These are phyloP conservation scores for Apiotrichum akiyoshidainum DNA, from an alignment of 1,284 basidiomycete species.

Conservation along the genomic window DNA sequence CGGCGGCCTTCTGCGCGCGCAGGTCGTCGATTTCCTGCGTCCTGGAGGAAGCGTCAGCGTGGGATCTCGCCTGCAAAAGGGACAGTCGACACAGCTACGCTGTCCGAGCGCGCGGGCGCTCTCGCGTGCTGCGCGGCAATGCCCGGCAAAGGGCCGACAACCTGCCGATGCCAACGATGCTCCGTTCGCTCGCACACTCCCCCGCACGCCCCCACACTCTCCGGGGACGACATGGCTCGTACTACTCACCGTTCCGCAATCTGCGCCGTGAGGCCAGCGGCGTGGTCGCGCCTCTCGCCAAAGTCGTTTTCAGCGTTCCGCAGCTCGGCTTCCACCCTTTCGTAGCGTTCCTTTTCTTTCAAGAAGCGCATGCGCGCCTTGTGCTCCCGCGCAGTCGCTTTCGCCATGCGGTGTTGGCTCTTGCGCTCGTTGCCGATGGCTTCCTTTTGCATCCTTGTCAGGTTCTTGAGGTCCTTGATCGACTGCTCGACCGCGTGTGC, in stretches of 20 bases:
- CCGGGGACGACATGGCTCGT: not conserved
- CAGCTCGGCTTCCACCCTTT: constrained; percentile 46
- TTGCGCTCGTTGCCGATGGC: constrained; percentile 49
- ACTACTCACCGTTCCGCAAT: constrained; percentile 35
- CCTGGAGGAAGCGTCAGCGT: constrained; percentile 22
- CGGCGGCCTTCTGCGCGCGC: constrained; percentile 51
- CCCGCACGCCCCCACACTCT: not conserved
- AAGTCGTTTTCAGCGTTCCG: constrained; percentile 50
- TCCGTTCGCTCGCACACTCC: no score
- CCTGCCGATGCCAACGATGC: no score
- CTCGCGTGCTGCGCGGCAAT: no score
- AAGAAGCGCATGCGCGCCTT: constrained; percentile 50
- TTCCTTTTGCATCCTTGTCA: constrained; percentile 47
- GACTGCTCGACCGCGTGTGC: constrained; percentile 40
- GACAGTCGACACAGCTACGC: no score
- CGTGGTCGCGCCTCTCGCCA: constrained; percentile 48
- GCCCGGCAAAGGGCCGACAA: no score
- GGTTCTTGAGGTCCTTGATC: constrained; percentile 50
- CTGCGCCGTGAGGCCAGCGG: constrained; percentile 43
- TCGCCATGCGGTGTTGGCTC: constrained; percentile 46
- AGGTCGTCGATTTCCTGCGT: constrained; percentile 52
- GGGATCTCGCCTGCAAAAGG: no score
- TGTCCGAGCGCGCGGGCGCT: not conserved
- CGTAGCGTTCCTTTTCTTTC: constrained; percentile 51
- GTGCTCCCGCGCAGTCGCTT: constrained; percentile 50